Base-by-base conservation (phyloP, 2,329 filamentous ascomycete genomes). In the Thermochaetoides dissita region DNA sequence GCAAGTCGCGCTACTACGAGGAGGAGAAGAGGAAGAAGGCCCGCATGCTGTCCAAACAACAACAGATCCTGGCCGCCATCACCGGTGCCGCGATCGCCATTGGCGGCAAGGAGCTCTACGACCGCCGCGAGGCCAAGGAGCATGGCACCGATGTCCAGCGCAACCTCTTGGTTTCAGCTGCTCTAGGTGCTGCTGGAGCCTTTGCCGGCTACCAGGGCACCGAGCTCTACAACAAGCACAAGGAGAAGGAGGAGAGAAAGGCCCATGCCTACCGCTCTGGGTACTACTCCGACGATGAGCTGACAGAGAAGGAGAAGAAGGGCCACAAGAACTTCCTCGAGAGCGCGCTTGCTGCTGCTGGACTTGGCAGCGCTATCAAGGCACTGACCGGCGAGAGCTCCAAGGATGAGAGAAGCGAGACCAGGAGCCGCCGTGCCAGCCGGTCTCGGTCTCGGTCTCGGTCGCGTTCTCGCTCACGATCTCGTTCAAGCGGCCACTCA, bases 61-160 rank as follows among this genome's bases (percentile, higher is more conserved):
- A 81, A 50, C 79, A 79, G 60, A 76, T 81, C 48, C 67, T 79
- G 37, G 76, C 76, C 17, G 77, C 74, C n/a, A 68, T 80, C 31
- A 71, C 74, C 32, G 77, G 77, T 35, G 77, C 76, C 40, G 73
- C 76, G 30, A 60, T 81, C 17, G 72, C 74, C n/a, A 72, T 75
- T 8, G 76, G 76, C 39, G 74, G 74, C 39, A 81, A 81, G 59
- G 77, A 81, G 55, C 59, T 80, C 5, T 81, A 70, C 56, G 76
- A 81, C 53, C 75, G 76, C 46, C 71, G 64, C 49, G 72, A 79
- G 52, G 74, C 68, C 47, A 70, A 66, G 49, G 57, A 69, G 42
- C 66, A 72, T 3, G 63, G 67, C 42, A 52, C 49, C 40, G 64
- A 71, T 0, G 60, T 76, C 30, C 63, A 77, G 36, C 71, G 76